Base-by-base conservation (phyloP, 1,284 basidiomycete species). In the Cryptococcus hybrid region DNA sequence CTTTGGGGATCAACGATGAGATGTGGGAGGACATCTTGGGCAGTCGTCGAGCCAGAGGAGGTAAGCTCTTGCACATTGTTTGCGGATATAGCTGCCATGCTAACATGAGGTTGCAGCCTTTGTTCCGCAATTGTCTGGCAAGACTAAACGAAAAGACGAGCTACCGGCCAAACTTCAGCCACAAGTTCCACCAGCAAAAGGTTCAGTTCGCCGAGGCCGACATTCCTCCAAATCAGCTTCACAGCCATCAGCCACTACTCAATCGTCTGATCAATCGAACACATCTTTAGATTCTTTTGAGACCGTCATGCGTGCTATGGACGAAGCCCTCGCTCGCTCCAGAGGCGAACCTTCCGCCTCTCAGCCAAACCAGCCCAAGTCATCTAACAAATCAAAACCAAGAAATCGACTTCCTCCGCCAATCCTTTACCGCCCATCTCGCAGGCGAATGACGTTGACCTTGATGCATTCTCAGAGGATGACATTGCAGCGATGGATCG, bases 301-400 rank as follows among this genome's bases (percentile, higher is more conserved):
- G 69, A 84, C 87, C 6, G 88, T 97, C 43, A 97, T 97, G 94
- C 84, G 86, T 68, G 91, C 91, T 1, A 91, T 97, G 88, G 94
- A 98, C 66, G 83, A 80, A 15, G 90, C 94, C 66, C 81, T 96
- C 12, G 80, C 80, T 50, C 61, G 65, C 36, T 56, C 59, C 18
- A 64, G 62, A 51, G 47, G 57, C 40, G 37, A 40, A 8, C 5
- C 40, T 49, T 37, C 44, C 35, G 3, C 51, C 15, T 3, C 48
- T 18, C 13, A 46, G 24, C 8, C 35, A 35, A 15, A 50, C 18
- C 39, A 37, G n/a, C 45, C 48, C 9, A 12, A 36, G 37, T 5
- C 30, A 11, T 12, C 6, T 34, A 18, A 38, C 39, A 42, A 51
- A 18, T 13, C 39, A n/a, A 55, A 24, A 18, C 46, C 39, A 42